Base-by-base conservation (phyloP, 2,329 filamentous ascomycete genomes). In the Diplocarpon mali region DNA sequence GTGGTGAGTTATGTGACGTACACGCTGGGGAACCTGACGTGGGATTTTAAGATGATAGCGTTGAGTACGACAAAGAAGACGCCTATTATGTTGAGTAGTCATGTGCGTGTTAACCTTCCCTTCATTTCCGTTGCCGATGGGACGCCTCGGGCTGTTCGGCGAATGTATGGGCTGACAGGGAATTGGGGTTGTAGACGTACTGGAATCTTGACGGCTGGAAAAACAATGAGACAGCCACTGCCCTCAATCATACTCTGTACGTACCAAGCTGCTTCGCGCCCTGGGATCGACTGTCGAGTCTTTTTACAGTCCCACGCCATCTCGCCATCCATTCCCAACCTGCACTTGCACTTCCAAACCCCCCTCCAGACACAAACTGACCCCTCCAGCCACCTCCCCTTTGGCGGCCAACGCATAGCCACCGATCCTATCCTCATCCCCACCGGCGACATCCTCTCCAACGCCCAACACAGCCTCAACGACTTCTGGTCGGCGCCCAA, bases 401-500 rank as follows among this genome's bases (percentile, higher is more conserved):
- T 85, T 65, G 78, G 77, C 40, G 80, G 80, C 31, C 76, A 81
- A 63, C 73, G 82, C 47, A 68, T 87, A 14, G 82, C 63, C 17
- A 75, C 78, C 9, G 84, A 89, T 62, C 73, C 71, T 49, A 85
- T 85, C 47, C 68, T 85, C 13, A 80, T 89, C 45, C 85, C 84
- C 0, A 87, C 81, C 0, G 85, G 85, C 35, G 75, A 83, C 44
- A 82, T 95, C 52, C 63, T 82, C n/a, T 67, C 78, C 44, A 86
- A 86, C 64, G 63, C 72, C 54, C 66, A 71, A 42, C 76, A 78
- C 32, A 80, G 78, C 1, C 78, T 86, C 51, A 85, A 88, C 56
- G 82, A 88, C 63, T 86, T 89, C 67, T 95, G 88, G 81, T 85
- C 78, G 40, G 64, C 72, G 20, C 83, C 86, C 9, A 94, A 93